phyloP scores from a whole-genome alignment of 2,329 filamentous ascomycete species.

The Ophiostoma perfectum region DNA sequence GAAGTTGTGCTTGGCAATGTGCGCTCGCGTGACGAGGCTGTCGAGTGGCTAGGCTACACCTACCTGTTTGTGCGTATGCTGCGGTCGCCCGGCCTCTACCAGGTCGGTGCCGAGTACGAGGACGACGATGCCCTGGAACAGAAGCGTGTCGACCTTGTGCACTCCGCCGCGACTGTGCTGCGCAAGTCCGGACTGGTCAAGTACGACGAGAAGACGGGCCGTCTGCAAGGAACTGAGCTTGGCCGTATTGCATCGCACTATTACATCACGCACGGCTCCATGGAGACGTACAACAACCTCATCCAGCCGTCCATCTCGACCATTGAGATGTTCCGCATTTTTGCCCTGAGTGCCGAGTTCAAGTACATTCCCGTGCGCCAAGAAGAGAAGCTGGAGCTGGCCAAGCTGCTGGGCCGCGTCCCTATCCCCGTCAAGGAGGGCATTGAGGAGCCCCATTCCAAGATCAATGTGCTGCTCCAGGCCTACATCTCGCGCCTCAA shows the following conservation, averaged over 20 bases:
- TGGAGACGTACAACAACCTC: slow-evolving; percentile 94
- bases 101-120: slow-evolving; percentile 92
- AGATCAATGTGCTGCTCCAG: slow-evolving; percentile 96
- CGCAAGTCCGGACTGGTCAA: slow-evolving; percentile 86
- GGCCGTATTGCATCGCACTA: slow-evolving; percentile 96
- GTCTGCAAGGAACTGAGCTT: slow-evolving; percentile 84
- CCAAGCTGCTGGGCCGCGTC: slow-evolving; percentile 81
- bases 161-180: slow-evolving; percentile 82
- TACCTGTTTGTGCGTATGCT: slow-evolving; percentile 98
- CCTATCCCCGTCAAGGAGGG: slow-evolving; percentile 97
- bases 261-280: slow-evolving; percentile 93
- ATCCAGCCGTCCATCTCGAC: slow-evolving; percentile 88
- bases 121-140: slow-evolving; percentile 88
- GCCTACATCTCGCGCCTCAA: slow-evolving; percentile 94
- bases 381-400: slow-evolving; percentile 94
- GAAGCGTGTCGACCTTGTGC: slow-evolving; percentile 93
- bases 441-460: slow-evolving; percentile 92
- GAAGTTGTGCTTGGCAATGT: slow-evolving; percentile 94
- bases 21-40: slow-evolving; percentile 83
- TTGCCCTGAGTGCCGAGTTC: slow-evolving; percentile 94
- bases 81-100: slow-evolving; percentile 87
- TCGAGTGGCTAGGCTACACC: slow-evolving; percentile 98
- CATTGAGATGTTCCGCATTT: slow-evolving; percentile 94
- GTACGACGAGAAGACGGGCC: slow-evolving; percentile 90
- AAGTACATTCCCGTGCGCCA: slow-evolving; percentile 98